These are phyloP conservation scores for Volutella citrinella DNA, from an alignment of 2,329 filamentous ascomycete genomes.

Conservation along the genomic window DNA sequence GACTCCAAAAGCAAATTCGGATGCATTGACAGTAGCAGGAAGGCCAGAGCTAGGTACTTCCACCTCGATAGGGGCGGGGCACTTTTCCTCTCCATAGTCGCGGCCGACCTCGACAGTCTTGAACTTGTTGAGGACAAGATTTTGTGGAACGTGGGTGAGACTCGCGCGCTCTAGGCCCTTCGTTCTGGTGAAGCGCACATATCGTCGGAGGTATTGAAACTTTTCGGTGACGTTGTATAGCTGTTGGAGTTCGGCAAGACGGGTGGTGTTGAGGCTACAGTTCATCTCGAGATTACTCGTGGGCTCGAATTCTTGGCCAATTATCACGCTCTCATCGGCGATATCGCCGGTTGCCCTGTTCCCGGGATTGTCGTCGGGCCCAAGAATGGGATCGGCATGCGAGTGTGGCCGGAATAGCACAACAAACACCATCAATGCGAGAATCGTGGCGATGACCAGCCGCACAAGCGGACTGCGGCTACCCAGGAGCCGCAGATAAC, in stretches of 20 bases:
- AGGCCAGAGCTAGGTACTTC: conserved; percentile 49
- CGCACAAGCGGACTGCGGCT: no score
- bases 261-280: conserved; percentile 47
- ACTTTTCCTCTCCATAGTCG: conserved; percentile 39
- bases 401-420: no score
- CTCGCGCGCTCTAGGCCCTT: conserved; percentile 47
- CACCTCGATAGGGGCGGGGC: conserved; percentile 48
- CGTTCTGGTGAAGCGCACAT: conserved; percentile 47
- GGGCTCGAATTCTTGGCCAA: conserved; percentile 12
- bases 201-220: conserved; percentile 56
- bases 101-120: conserved; percentile 46
- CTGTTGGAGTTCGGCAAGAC: conserved; percentile 43
- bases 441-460: no score
- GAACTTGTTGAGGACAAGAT: conserved; percentile 46
- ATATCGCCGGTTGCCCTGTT: no score
- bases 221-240: conserved; percentile 46
- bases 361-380: conserved; percentile 13
- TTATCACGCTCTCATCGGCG: conserved; percentile 13
- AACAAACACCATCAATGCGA: no score
- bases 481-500: no score
- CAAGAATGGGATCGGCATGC: conserved; percentile 24
- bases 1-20: conserved; percentile 58
- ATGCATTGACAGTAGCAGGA: conserved; percentile 50
- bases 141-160: conserved; percentile 48
- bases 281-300: conserved; percentile 37